Evolutionary conservation across 1,284 basidiomycete species (phyloP), one percentile per base, ranked within the genome.

Genomic region (Neotropicomus parvogracilis): DNA sequence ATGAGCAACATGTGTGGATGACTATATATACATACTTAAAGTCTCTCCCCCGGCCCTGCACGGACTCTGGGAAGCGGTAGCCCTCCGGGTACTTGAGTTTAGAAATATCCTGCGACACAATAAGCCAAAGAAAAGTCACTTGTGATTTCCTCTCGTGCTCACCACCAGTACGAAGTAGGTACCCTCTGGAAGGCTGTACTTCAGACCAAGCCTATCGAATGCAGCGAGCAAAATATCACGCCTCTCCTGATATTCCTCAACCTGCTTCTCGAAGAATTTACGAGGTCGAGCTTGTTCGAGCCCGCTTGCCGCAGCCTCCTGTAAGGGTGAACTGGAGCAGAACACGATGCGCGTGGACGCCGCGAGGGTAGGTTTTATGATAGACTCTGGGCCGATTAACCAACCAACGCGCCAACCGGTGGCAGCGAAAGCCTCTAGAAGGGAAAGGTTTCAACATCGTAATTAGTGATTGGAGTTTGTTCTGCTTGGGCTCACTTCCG

Each of bases 321-420:
- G 92, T 52, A 94, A 73, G 9, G 91, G 89, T 0, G 91, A 93
- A 70, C 95, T 95, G 52, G 86, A 83, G 70, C 90, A 95, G 72
- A 98, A 99, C 16, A 97, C 89, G 63, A 99, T 95, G 35, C 95
- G 85, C 0, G 93, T 95, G 44, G 85, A 85, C 0, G 93, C 95
- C 4, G 93, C 92, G 17, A 97, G 77, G 5, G 91, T 87, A 1
- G 95, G 92, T 31, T 75, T 75, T 49, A 97, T 88, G 59, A 99
- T 88, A 33, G 82, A 83, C 19, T 80, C 65, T 5, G 93, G 91
- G 6, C 89, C 97, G 54, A 99, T 86, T 12, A 95, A 79, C 94
- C 94, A 99, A 59, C 95, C 97, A 20, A 99, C 82, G 49, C 97
- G 85, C 95, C 95, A 99, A 20, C 97, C 97, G 2, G 97, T 99